Conservation (phyloP, 2,329 filamentous ascomycete genomes). For the Leptoxyphium fumago region DNA sequence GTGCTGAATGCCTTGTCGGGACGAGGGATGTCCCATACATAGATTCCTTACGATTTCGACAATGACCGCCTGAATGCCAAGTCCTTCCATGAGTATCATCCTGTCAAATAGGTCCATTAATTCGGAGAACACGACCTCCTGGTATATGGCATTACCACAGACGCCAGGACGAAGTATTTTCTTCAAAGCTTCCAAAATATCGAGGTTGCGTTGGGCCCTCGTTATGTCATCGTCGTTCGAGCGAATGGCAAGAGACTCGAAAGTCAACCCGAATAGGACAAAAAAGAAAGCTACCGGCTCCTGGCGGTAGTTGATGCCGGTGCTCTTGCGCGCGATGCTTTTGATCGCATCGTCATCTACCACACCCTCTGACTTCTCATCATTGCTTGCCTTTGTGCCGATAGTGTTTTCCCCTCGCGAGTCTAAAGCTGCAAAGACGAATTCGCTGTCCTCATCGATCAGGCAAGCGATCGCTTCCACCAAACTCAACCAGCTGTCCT, state of each 20-base stretch:
- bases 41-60: conserved; percentile 86
- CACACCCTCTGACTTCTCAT: conserved; percentile 43
- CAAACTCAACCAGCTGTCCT: conserved; percentile 90
- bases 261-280: conserved; percentile 88
- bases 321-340: conserved; percentile 39
- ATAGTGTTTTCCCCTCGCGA: not conserved
- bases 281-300: conserved; percentile 99
- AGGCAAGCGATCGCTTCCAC: conserved; percentile 95
- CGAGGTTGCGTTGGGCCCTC: conserved; percentile 35
- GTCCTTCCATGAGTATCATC: conserved; percentile 76
- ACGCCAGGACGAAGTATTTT: conserved; percentile 92
- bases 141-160: conserved; percentile 90
- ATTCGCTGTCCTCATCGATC: conserved; percentile 94
- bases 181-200: conserved; percentile 80
- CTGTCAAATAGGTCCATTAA: conserved; percentile 93
- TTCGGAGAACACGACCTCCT: conserved; percentile 89
- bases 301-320: conserved; percentile 92
- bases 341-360: conserved; percentile 6
- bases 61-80: conserved; percentile 80
- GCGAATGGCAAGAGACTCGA: conserved; percentile 82
- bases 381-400: not conserved
- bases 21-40: conserved; percentile 82
- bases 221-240: conserved; percentile 38
- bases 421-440: conserved; percentile 92
- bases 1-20: conserved; percentile 44